Base-by-base conservation (phyloP, 192 early-diverging fungal genomes). In the Coemansia sp. region DNA sequence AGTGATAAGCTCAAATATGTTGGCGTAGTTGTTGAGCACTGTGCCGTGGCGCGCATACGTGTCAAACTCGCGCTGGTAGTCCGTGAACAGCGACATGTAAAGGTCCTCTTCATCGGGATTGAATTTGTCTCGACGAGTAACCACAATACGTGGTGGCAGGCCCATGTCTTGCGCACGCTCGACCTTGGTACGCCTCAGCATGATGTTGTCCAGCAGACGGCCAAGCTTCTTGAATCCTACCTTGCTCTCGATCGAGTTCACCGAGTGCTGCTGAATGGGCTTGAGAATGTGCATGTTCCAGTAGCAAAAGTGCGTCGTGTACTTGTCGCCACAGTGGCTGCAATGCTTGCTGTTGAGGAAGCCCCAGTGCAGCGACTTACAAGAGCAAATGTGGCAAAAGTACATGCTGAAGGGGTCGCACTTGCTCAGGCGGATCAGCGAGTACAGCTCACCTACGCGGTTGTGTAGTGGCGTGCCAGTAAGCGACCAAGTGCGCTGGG, bases 391-490 rank as follows among this genome's bases (percentile, higher is more conserved):
- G 66, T 88, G 90, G 85, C 95, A 96, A 66, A 91, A 96, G 81
- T 98, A 96, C 77, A 93, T 91, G 33, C 87, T 88, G 78, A 90
- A 94, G 9, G 93, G 93, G 76, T 94, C 90, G 46, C 89, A 80
- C 68, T 94, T 88, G 84, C 95, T 89, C 69, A 98, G 92, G 7
- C 95, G 89, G 77, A 98, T 94, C 29, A 96, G 87, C 7, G 93
- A 93, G 75, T 94, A 98, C 33, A 98, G 84, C 81, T 98, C 96
- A 43, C 95, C 96, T 9, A 98, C 92, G 13, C 94, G 89, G 74
- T 98, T 98, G 63, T 98, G 96, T 75, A 98, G 84, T 13, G 94
- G 94, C 18, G 96, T 98, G 7, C 96, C 96, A 5, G 91, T 91
- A n/a, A 98, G 79, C 3, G 87, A 89, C 96, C 96, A 98, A 13